A percentile compares a stretch with the other conserved stretches of the same genome.
phyloP scores from a whole-genome alignment of 2,329 filamentous ascomycete species.

The Sclerotinia sclerotiorum region DNA sequence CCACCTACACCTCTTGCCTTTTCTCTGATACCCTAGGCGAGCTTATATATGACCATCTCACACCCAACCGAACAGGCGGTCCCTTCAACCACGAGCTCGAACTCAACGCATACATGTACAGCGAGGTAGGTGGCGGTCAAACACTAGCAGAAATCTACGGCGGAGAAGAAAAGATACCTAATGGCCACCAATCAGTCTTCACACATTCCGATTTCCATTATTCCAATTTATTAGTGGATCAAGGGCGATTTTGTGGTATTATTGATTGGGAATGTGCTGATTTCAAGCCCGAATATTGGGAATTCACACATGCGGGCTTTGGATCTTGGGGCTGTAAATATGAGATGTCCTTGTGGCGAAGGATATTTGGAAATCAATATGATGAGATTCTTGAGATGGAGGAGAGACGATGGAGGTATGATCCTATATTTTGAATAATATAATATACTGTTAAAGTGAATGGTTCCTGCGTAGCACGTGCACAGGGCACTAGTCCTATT shows the following conservation, averaged over 20 bases:
- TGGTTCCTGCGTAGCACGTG: too few species aligned
- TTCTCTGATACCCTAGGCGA: not conserved
- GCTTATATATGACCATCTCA: not conserved
- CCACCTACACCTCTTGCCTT: not conserved
- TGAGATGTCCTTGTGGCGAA: not conserved
- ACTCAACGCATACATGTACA: not conserved
- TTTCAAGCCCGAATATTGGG: constrained; percentile 4
- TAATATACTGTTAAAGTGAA: not conserved
- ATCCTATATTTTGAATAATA: not conserved
- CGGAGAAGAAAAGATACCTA: not conserved
- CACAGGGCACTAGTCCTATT: too few species aligned
- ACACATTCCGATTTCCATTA: not conserved
- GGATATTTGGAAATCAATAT: not conserved
- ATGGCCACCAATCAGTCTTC: not conserved
- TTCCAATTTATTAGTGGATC: not conserved
- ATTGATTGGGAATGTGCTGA: not conserved
- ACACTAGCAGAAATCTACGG: not conserved
- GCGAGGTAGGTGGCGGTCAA: not conserved
- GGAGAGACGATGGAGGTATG: not conserved
- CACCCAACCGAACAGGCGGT: not conserved
- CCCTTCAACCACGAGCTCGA: not conserved
- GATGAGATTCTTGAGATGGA: not conserved
- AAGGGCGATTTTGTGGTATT: not conserved
- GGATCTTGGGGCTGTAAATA: not conserved
- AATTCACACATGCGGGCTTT: constrained; percentile 2